Conservation (phyloP, 192 early-diverging fungal species). For the Podila epicladia region DNA sequence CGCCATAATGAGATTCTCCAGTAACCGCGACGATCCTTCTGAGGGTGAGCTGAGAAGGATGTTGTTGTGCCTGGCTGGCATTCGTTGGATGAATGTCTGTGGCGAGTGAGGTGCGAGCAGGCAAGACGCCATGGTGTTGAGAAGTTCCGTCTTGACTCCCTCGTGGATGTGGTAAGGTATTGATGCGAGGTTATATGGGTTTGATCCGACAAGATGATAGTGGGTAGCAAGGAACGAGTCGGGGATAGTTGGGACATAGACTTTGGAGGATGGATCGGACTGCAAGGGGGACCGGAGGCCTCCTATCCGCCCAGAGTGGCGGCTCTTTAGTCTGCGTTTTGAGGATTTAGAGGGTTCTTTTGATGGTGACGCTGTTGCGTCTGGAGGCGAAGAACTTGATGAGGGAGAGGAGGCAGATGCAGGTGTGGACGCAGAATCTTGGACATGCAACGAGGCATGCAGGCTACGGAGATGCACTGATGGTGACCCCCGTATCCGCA, state of each 20-base stretch:
- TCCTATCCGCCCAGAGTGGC: neutral
- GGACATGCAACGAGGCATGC: too few relatives aligned
- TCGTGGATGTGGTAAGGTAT: slow-evolving; percentile 35
- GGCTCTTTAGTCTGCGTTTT: neutral
- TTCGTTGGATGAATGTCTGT: slow-evolving; percentile 19
- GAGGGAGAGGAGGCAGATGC: neutral
- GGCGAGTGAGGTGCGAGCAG: slow-evolving; percentile 14
- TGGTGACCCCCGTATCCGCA: too few relatives aligned
- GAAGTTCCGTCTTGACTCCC: slow-evolving; percentile 18
- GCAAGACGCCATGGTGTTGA: slow-evolving; percentile 36
- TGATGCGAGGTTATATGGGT: neutral
- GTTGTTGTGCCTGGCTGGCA: slow-evolving; percentile 52
- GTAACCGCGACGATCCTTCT: slow-evolving; percentile 53
- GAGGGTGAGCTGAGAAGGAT: slow-evolving; percentile 50
- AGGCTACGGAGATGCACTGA: too few relatives aligned
- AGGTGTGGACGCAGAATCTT: neutral
- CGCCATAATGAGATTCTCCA: slow-evolving; percentile 53
- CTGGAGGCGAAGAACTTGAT: neutral
- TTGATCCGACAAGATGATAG: slow-evolving; percentile 13
- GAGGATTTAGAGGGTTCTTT: neutral
- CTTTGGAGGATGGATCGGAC: slow-evolving; percentile 6
- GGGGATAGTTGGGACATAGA: slow-evolving; percentile 40
- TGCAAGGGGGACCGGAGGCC: neutral
- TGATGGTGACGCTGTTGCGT: neutral
- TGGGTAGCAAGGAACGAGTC: slow-evolving; percentile 8